Evolutionary conservation across 768 basidiomycete species (phyloP), one percentile per base, ranked within the genome.

Genomic region (Porphyrellus cyaneotinctus): DNA sequence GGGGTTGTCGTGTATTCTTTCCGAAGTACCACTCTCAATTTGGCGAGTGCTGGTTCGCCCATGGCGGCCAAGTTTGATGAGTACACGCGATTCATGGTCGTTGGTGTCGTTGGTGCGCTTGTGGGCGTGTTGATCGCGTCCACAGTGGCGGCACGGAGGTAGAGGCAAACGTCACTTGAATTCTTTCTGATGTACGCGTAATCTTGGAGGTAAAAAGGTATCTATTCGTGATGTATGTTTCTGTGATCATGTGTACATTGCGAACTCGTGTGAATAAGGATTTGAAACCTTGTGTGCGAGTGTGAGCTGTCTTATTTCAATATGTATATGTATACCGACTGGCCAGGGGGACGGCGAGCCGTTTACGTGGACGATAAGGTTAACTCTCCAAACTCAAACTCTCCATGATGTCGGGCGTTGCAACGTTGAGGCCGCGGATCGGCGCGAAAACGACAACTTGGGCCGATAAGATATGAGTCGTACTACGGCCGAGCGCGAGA

Each of bases 1-100:
- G 87, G 79, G 0, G 74, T 89, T 24, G 77, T 81, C 0, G 53
- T 88, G 23, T 89, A 88, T 64, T 80, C 84, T 0, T 81, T 87
- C 67, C 72, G 81, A 6, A 85, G 80, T 1, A 64, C 72, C 3
- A 72, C 75, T 0, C 43, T 74, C 18, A 71, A 74, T n/a, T 65
- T 72, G 33, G 70, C 73, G 18, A 60, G 65, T 1, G 63, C 66
- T 5, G 60, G 64, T 0, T 58, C 62, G 26, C 65, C 69, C 13
- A 56, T 74, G 26, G 64, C 68, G 17, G 67, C 70, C 43, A 78
- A 71, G 12, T 84, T 87, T 61, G 75, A 77, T 30, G 82, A 83
- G 14, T 81, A 82, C 56, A 80, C 80, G 35, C 78, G 77, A 32
- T 84, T 84, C 80, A 78, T 79, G 14, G 79, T 83, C 26, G 72